phyloP scores from a whole-genome alignment of 345 rosid species.

The Gossypium herbaceum region DNA sequence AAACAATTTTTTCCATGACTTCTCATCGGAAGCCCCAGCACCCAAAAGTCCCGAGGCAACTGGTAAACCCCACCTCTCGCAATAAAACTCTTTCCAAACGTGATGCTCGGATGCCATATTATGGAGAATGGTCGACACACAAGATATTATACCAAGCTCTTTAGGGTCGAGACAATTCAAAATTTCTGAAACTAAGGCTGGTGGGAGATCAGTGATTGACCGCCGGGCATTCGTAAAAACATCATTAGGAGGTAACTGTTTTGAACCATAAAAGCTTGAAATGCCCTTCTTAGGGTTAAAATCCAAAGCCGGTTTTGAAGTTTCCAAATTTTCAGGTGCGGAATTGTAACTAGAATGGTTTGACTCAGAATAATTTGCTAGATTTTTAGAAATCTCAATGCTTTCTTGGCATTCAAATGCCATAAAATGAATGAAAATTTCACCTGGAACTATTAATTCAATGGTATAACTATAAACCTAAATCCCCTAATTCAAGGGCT shows the following conservation, averaged over 20 bases:
- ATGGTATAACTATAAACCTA: background rate
- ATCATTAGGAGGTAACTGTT: constrained; percentile 37
- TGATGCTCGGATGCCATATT: constrained; percentile 73
- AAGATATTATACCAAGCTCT: constrained; percentile 82
- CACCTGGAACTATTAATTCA: background rate
- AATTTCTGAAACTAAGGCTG: constrained; percentile 73
- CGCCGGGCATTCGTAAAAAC: constrained; percentile 22
- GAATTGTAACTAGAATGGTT: constrained; percentile 12
- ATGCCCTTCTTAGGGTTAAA: constrained; percentile 28
- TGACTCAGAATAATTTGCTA: constrained; percentile 19
- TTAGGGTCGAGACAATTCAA: constrained; percentile 73
- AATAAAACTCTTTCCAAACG: constrained; percentile 84
- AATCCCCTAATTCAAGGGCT: background rate
- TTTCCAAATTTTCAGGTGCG: constrained; percentile 23
- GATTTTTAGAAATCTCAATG: constrained; percentile 30
- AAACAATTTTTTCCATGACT: constrained; percentile 81
- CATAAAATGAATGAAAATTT: constrained; percentile 48
- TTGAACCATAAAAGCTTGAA: constrained; percentile 24
- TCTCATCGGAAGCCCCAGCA: constrained; percentile 41
- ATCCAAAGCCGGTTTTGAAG: constrained; percentile 21
- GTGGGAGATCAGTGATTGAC: constrained; percentile 76
- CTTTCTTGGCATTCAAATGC: constrained; percentile 74
- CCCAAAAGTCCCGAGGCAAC: constrained; percentile 21
- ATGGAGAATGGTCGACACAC: constrained; percentile 65
- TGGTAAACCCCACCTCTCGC: constrained; percentile 87